Conservation (phyloP, 2,329 filamentous ascomycete species). For the Phyllosticta citrichinensis region DNA sequence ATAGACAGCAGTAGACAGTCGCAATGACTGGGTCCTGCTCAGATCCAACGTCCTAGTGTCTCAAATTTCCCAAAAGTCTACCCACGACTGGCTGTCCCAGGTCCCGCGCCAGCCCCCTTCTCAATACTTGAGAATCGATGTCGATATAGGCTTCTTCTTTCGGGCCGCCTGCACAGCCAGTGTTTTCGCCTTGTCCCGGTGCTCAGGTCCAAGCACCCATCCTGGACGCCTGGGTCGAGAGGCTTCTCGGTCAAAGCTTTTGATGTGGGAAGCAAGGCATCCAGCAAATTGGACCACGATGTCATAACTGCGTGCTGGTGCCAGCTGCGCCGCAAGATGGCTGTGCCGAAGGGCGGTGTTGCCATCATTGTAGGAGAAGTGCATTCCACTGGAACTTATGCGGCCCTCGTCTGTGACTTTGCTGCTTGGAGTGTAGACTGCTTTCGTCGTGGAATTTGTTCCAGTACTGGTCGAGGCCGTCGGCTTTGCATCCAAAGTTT, state of each 20-base stretch:
- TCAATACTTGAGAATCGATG: not conserved
- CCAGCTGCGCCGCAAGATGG: not conserved
- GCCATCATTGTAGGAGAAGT: not conserved
- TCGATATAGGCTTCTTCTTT: not conserved
- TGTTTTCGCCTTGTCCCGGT: not conserved
- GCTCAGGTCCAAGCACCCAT: not conserved
- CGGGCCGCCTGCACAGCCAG: not conserved
- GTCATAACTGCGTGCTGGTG: not conserved
- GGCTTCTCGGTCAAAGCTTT: not conserved
- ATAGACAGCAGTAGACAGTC: not conserved
- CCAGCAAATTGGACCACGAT: not conserved
- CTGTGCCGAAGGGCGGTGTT: not conserved
- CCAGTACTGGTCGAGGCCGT: too few relatives aligned
- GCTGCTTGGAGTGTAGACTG: too few relatives aligned
- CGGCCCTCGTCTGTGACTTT: too few relatives aligned
- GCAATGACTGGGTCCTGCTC: not conserved
- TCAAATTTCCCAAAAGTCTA: not conserved
- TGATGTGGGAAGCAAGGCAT: not conserved
- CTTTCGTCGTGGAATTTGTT: too few relatives aligned
- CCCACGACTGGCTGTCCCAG: not conserved
- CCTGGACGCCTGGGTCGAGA: not conserved
- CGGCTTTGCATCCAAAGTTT: too few relatives aligned
- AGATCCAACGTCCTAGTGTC: not conserved
- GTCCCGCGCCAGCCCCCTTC: not conserved
- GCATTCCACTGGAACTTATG: not conserved